Base-by-base conservation (phyloP, 305 asterid species). In the Solanum chacoense region DNA sequence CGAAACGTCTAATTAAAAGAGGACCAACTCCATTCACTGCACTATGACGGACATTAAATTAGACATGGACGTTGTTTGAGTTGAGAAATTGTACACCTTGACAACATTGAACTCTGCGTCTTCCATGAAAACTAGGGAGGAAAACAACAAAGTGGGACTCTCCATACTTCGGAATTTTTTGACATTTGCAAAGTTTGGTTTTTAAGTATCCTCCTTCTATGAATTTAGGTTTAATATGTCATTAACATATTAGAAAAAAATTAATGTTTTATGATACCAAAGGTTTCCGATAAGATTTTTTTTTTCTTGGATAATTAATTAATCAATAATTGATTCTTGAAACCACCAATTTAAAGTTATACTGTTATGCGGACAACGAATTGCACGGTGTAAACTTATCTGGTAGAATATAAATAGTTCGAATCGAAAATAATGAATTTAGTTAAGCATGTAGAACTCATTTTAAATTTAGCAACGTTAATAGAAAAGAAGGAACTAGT, bases 51-150 rank as follows among this genome's bases (percentile, higher is more conserved):
- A 26, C 35, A 38, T 24, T 65, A 65, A 85, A 65, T 36, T 59
- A 34, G 38, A 35, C 8, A 34, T 26, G 80, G 67, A 55, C 67
- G 67, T 37, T 85, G 28, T 69, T 65, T 85, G 78, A 81, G 80
- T 85, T 86, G 9, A 26, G 83, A 38, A 71, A 24, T 86, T 83
- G 22, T 83, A 7, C 24, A 55, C 73, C 22, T 83, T 71, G 22
- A 38, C n/a, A 42, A 9, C 83, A 86, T 86, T 29, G 72, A 73
- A 72, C 81, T 9, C 37, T 38, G 81, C 8, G 71, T 86, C 73
- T 72, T 72, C 71, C 88, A 86, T 40, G 88, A 86, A 86, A 86
- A 40, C 88, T 72, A 72, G 88, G 88, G 50, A 85, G 67, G 22
- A 65, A 72, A 37, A 22, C 63, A 86, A 86, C 67, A 86, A 67